A percentile compares a stretch with the other conserved stretches of the same genome.
Evolutionary conservation across 2,329 filamentous ascomycete genomes (phyloP).

Genomic region (Juglanconis juglandina): DNA sequence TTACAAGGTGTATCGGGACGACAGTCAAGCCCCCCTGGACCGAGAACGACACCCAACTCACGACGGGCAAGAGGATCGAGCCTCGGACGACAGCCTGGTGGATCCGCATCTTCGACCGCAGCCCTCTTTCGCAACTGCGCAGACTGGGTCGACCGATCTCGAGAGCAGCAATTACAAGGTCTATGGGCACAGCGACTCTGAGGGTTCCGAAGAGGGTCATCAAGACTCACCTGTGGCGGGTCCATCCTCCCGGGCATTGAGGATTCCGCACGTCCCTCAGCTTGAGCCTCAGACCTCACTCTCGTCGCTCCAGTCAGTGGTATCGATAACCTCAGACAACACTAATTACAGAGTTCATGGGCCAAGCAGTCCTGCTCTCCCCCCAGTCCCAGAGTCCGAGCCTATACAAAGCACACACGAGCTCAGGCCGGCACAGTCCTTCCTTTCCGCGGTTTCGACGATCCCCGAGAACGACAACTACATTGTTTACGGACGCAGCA

Average conservation of each 20-base stretch:
- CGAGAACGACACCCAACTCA: background rate
- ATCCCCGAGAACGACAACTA: slow-evolving; percentile 45
- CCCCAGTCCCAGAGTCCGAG: slow-evolving; percentile 13
- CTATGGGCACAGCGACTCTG: slow-evolving; percentile 39
- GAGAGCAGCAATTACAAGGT: slow-evolving; percentile 55
- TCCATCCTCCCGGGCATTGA: slow-evolving; percentile 3
- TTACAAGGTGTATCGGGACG: slow-evolving; percentile 44
- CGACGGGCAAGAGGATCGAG: background rate
- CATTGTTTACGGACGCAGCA: slow-evolving; percentile 40
- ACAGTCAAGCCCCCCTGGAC: slow-evolving; percentile 18
- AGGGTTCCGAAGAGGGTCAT: slow-evolving; percentile 12
- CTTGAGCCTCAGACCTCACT: slow-evolving; percentile 13
- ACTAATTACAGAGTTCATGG: slow-evolving; percentile 48
- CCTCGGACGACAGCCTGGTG: slow-evolving; percentile 1
- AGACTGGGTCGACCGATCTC: slow-evolving; percentile 43
- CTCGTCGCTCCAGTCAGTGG: slow-evolving; percentile 19
- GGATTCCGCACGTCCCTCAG: slow-evolving; percentile 7
- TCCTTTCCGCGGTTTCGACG: slow-evolving; percentile 35
- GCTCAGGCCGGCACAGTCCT: slow-evolving; percentile 26
- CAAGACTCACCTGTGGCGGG: background rate
- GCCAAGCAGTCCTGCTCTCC: slow-evolving; percentile 34
- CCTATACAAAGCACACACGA: slow-evolving; percentile 5
- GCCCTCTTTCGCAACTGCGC: slow-evolving; percentile 36
- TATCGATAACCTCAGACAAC: slow-evolving; percentile 42
- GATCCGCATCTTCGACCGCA: slow-evolving; percentile 26